Evolutionary conservation across 331 rosid genomes (phyloP).

Genomic region (Dryas integrifolia): DNA sequence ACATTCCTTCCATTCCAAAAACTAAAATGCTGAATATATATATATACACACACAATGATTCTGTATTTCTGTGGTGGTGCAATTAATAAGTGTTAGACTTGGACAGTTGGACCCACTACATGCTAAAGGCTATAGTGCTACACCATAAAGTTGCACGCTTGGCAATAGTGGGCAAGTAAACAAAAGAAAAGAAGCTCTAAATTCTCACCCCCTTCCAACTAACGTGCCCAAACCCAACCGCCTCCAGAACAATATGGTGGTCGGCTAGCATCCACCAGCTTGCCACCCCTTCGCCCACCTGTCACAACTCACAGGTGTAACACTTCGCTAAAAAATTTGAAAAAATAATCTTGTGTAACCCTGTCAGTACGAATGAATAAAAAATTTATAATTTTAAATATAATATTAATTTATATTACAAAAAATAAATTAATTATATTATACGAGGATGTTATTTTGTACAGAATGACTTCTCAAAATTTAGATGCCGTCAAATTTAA

Average conservation of each 20-base stretch:
- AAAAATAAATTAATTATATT: too few species aligned
- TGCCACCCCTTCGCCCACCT: too few species aligned
- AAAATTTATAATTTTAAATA: too few species aligned
- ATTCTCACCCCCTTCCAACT: conserved; percentile 1
- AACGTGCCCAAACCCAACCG: conserved; percentile 32
- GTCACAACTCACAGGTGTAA: too few species aligned
- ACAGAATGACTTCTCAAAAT: too few species aligned
- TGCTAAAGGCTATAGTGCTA: not conserved
- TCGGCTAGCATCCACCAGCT: not conserved
- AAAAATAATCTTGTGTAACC: too few species aligned
- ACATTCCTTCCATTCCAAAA: not conserved
- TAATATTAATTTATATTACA: too few species aligned
- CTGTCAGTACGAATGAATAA: too few species aligned
- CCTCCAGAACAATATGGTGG: conserved; percentile 13
- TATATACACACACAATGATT: not conserved
- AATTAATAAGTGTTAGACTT: not conserved
- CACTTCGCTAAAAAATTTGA: too few species aligned
- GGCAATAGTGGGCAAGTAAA: conserved; percentile 27
- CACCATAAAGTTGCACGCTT: conserved; percentile 48
- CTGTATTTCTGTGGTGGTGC: not conserved
- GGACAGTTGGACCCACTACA: not conserved
- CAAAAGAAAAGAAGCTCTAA: not conserved
- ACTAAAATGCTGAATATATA: not conserved
- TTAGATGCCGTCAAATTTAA: not conserved
- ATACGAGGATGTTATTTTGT: too few species aligned